These are phyloP conservation scores for Rhynchosporium graminicola DNA, from an alignment of 2,329 filamentous ascomycete species.

Conservation along the genomic window DNA sequence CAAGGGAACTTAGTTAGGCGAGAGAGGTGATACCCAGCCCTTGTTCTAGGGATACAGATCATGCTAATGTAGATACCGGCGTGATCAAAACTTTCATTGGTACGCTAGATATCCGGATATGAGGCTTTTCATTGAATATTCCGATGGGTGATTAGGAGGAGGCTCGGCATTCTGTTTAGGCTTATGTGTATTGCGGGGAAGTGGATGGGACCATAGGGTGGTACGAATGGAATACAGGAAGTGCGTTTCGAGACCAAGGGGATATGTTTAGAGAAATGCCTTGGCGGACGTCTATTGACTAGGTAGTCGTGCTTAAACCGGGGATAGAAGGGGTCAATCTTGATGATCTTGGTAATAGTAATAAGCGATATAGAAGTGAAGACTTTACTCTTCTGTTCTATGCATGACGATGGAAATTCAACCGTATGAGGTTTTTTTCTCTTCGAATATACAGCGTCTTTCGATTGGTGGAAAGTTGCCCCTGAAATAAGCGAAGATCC, in stretches of 20 bases:
- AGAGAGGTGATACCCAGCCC: background rate
- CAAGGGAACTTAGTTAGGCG: background rate
- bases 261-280: background rate
- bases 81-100: background rate
- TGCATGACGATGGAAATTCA: too few relatives aligned
- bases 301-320: too few relatives aligned
- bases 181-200: conserved; percentile 7
- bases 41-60: background rate
- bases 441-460: too few relatives aligned
- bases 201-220: background rate
- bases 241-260: background rate
- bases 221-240: background rate
- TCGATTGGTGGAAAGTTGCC: background rate
- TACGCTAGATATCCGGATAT: background rate
- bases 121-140: background rate
- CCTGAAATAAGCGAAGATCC: background rate
- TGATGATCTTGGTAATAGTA: too few relatives aligned
- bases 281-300: too few relatives aligned
- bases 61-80: background rate
- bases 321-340: too few relatives aligned
- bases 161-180: conserved; percentile 9
- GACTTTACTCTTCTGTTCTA: too few relatives aligned
- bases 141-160: background rate
- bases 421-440: too few relatives aligned
- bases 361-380: too few relatives aligned